A percentile compares a stretch with the other conserved stretches of the same genome.
These are phyloP conservation scores for Striga asiatica DNA, from an alignment of 257 asterid genomes.

Conservation along the genomic window DNA sequence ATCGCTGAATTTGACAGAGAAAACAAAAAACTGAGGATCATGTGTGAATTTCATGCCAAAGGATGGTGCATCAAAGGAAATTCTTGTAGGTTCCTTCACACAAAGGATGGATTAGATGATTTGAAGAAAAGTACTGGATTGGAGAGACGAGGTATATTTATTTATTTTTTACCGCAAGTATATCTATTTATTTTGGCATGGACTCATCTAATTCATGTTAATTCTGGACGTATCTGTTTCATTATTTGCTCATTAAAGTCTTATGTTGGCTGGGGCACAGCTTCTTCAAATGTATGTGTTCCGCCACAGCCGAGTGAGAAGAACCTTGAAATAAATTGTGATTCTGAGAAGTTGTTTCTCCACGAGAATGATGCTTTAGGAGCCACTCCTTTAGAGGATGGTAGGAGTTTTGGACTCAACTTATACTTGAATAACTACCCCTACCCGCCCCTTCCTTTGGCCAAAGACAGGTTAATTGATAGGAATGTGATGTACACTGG, in stretches of 20 bases:
- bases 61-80: constrained; percentile 94
- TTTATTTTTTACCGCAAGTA: too few relatives aligned
- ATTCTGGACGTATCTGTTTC: constrained; percentile 13
- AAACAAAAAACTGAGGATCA: constrained; percentile 46
- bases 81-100: constrained; percentile 78
- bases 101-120: constrained; percentile 37
- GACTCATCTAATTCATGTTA: constrained; percentile 7
- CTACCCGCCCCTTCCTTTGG: constrained; percentile 22
- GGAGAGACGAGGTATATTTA: constrained; percentile 42
- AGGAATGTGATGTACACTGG: constrained; percentile 18
- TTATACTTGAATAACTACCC: constrained; percentile 18
- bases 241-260: constrained; percentile 14
- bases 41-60: constrained; percentile 63
- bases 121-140: constrained; percentile 24
- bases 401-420: constrained; percentile 16
- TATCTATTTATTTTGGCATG: constrained; percentile 11
- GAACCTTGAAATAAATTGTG: constrained; percentile 26
- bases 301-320: constrained; percentile 29
- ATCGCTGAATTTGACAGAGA: constrained; percentile 27
- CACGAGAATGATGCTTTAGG: constrained; percentile 16
- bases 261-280: constrained; percentile 31
- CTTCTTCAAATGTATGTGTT: constrained; percentile 26
- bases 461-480: constrained; percentile 25
- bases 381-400: not conserved
- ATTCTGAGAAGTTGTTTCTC: constrained; percentile 16